phyloP scores from a whole-genome alignment of 306 rosid genomes.

The Glycine tomentella region DNA sequence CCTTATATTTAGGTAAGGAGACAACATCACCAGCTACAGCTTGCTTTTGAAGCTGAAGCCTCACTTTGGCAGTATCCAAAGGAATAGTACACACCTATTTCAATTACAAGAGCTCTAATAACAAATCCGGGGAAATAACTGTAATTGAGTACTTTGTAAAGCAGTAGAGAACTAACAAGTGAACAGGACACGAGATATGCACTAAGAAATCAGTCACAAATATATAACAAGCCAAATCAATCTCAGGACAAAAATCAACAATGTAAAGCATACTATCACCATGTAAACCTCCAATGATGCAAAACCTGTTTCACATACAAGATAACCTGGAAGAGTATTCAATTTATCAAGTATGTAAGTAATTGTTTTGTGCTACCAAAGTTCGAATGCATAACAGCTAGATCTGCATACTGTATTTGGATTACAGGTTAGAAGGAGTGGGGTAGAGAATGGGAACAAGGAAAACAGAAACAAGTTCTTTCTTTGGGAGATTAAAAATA shows the following conservation, averaged over 20 bases:
- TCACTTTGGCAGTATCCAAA: conserved; percentile 97
- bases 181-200: too few species aligned
- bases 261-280: not conserved
- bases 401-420: not conserved
- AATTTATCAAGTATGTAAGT: not conserved
- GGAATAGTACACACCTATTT: conserved; percentile 90
- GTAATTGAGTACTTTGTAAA: conserved; percentile 17
- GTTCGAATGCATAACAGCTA: conserved; percentile 6
- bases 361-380: conserved; percentile 7
- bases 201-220: not conserved
- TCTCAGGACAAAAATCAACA: conserved; percentile 18
- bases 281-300: not conserved
- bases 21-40: conserved; percentile 69
- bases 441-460: not conserved
- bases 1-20: conserved; percentile 86
- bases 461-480: conserved; percentile 9
- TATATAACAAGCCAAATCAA: conserved; percentile 13
- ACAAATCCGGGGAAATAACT: conserved; percentile 22
- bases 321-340: not conserved
- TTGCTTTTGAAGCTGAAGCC: conserved; percentile 97
- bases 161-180: conserved; percentile 13
- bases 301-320: not conserved
- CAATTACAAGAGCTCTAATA: conserved; percentile 38
- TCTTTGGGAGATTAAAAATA: not conserved
- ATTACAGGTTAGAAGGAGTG: not conserved